Evolutionary conservation across 176 grass and related monocot genomes (phyloP).

Genomic region (Carex kokanica): DNA sequence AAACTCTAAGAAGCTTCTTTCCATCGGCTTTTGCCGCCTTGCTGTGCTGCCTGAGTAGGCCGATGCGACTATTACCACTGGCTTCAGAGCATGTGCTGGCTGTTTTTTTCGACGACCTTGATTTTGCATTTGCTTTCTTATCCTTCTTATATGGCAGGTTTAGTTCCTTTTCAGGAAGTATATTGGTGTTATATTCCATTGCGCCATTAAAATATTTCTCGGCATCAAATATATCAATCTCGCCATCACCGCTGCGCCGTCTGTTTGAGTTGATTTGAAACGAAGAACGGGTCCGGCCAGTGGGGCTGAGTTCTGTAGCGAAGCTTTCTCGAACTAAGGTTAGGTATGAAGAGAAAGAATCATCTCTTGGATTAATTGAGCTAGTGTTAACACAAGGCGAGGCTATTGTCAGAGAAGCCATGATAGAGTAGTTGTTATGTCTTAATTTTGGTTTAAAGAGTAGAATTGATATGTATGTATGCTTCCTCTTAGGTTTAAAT

Average conservation of each 20-base stretch:
- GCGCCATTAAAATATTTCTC: conserved; percentile 65
- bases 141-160: conserved; percentile 11
- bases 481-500: conserved; percentile 22
- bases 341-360: conserved; percentile 42
- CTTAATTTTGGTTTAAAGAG: neutral
- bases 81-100: conserved; percentile 33
- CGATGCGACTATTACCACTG: conserved; percentile 48
- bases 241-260: conserved; percentile 43
- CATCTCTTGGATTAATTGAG: conserved; percentile 28
- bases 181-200: conserved; percentile 18
- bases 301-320: neutral
- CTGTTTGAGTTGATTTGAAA: conserved; percentile 23
- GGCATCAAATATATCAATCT: conserved; percentile 71
- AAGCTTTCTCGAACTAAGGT: conserved; percentile 22
- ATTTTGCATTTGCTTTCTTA: neutral
- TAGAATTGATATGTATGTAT: neutral
- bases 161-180: conserved; percentile 7
- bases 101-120: conserved; percentile 14
- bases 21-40: neutral
- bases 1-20: conserved; percentile 38
- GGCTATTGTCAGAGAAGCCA: conserved; percentile 20
- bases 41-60: conserved; percentile 31
- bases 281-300: neutral
- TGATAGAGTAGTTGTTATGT: neutral
- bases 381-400: conserved; percentile 14